These are phyloP conservation scores for Pythium folliculosum DNA, from an alignment of 352 stramenopile genomes.

Conservation along the genomic window DNA sequence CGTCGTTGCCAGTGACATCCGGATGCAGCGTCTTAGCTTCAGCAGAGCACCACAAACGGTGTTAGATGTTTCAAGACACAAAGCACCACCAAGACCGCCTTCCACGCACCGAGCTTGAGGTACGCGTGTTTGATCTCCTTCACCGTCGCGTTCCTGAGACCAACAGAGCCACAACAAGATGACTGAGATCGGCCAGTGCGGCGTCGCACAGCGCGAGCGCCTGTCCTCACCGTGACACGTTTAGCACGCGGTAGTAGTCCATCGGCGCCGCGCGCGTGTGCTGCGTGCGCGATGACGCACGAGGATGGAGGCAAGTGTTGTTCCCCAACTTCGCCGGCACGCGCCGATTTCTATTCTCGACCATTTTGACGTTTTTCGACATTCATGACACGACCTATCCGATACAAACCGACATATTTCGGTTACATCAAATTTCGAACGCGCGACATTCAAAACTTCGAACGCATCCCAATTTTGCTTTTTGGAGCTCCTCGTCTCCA, in stretches of 20 bases:
- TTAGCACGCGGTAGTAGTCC: slow-evolving; percentile 84
- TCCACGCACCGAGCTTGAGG: slow-evolving; percentile 57
- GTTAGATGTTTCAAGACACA: no score
- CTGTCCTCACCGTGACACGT: slow-evolving; percentile 53
- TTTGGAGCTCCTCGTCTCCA: slow-evolving; percentile 17
- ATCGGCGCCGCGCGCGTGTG: slow-evolving; percentile 17
- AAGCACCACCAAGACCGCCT: no score
- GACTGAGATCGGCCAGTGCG: neutral
- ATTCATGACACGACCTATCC: neutral
- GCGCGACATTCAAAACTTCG: slow-evolving; percentile 14
- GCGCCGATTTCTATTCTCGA: slow-evolving; percentile 8
- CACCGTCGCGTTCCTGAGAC: slow-evolving; percentile 45
- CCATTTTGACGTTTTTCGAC: slow-evolving; percentile 5
- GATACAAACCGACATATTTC: no score
- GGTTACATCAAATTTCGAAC: slow-evolving; percentile 29
- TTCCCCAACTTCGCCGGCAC: slow-evolving; percentile 6
- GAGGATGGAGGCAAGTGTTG: neutral
- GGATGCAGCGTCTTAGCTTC: slow-evolving; percentile 79
- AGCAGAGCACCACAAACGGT: neutral
- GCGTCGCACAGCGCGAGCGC: neutral
- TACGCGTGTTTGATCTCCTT: slow-evolving; percentile 87
- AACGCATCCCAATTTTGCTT: neutral
- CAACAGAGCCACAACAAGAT: neutral
- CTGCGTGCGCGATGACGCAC: neutral
- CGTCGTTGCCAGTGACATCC: slow-evolving; percentile 83